These are phyloP conservation scores for Lecanosticta acicola DNA, from an alignment of 2,329 filamentous ascomycete genomes.

Conservation along the genomic window DNA sequence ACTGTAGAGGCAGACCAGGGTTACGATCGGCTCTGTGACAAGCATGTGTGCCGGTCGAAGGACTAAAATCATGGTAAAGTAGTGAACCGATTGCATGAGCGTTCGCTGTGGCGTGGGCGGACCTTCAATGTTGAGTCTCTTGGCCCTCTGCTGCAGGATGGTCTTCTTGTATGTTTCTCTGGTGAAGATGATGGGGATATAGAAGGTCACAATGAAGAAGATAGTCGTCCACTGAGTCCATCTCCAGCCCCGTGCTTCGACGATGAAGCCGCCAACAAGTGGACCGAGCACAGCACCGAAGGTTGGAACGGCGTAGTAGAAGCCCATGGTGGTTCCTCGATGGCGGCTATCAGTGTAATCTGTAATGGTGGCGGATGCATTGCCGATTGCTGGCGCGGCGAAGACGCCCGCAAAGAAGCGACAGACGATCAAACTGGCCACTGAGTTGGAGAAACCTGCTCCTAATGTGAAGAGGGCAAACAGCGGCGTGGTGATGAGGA, in stretches of 20 bases:
- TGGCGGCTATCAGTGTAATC: constrained; percentile 30
- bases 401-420: constrained; percentile 48
- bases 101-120: constrained; percentile 7
- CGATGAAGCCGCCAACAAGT: constrained; percentile 35
- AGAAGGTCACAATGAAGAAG: constrained; percentile 29
- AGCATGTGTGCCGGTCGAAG: constrained; percentile 33
- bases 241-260: constrained; percentile 29
- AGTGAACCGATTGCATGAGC: constrained; percentile 4
- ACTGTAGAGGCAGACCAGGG: constrained; percentile 38
- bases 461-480: constrained; percentile 35
- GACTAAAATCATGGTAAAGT: constrained; percentile 23
- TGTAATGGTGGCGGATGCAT: constrained; percentile 30
- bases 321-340: constrained; percentile 24
- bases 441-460: constrained; percentile 24
- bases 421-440: constrained; percentile 24
- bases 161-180: constrained; percentile 33
- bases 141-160: constrained; percentile 29
- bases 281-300: constrained; percentile 35
- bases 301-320: constrained; percentile 28
- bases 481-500: constrained; percentile 32
- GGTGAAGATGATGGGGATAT: constrained; percentile 26
- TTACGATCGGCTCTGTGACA: constrained; percentile 40
- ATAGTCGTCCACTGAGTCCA: constrained; percentile 34
- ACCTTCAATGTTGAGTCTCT: constrained; percentile 21
- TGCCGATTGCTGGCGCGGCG: constrained; percentile 30